Conservation (phyloP, 208 protist genomes). For the Acanthamoeba rhysodes region DNA sequence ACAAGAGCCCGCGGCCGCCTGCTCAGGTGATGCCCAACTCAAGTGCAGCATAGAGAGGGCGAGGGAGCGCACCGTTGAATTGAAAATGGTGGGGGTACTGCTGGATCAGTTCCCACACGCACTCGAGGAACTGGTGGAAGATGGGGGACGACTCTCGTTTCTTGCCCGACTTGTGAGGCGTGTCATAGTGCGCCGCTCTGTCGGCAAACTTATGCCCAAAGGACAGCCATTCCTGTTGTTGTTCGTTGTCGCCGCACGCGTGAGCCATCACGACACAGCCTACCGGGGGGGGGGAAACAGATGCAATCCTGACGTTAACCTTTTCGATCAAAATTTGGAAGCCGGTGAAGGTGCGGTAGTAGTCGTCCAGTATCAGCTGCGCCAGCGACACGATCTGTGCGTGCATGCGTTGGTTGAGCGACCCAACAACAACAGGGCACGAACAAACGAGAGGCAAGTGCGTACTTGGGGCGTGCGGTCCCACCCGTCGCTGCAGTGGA, state of each 20-base stretch:
- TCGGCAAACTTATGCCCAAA: slow-evolving; percentile 94
- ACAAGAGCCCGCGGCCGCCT: too few relatives aligned
- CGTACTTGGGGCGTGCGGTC: slow-evolving; percentile 93
- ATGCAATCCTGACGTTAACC: slow-evolving; percentile 37
- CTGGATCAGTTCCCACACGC: slow-evolving; percentile 95
- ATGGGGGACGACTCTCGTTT: slow-evolving; percentile 90
- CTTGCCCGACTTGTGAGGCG: slow-evolving; percentile 30
- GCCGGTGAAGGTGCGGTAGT: slow-evolving; percentile 93
- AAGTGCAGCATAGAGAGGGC: background rate
- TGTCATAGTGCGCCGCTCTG: slow-evolving; percentile 86
- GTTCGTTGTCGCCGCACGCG: background rate
- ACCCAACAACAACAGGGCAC: background rate
- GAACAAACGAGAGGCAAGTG: background rate
- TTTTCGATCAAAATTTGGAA: slow-evolving; percentile 94
- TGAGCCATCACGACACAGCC: background rate
- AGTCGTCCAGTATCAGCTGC: slow-evolving; percentile 93
- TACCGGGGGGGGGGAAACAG: too few relatives aligned
- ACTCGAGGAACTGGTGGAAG: slow-evolving; percentile 94
- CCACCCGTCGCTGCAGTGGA: slow-evolving; percentile 93
- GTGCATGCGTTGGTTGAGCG: background rate
- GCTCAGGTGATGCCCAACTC: background rate
- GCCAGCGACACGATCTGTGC: slow-evolving; percentile 84
- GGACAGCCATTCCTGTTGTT: slow-evolving; percentile 88
- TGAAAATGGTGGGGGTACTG: slow-evolving; percentile 92
- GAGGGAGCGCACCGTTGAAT: background rate